Evolutionary conservation across 495 filamentous ascomycete genomes (phyloP), one percentile per base, ranked within the genome.

Genomic region (Trichoderma reesei): DNA sequence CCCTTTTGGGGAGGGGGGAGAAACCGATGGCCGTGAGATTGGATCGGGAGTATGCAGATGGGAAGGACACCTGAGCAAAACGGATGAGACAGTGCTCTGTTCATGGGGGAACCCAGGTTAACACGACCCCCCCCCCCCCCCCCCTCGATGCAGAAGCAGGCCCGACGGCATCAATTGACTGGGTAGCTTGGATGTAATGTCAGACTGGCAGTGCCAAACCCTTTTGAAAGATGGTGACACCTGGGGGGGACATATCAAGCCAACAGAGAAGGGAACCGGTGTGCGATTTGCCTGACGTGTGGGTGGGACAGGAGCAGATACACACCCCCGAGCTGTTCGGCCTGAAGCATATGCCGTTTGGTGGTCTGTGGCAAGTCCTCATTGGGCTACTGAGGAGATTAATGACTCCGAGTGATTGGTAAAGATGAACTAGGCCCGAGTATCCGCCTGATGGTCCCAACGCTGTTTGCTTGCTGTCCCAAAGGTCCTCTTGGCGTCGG

Each of bases 351-450:
- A 56, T 56, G 51, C 51, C 51, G 20, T 56, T 34, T 56, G 51
- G 51, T 56, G 51, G 51, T 34, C 51, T 56, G 51, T 56, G 51
- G 51, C 51, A 56, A 56, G 51, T 56, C 51, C 51, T 33, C 51
- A 56, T 56, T 56, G 51, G 51, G 51, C 31, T 56, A 34, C 20
- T 56, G 51, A 56, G 51, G 51, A 56, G 51, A 56, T 56, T 33
- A 56, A 56, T 56, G 51, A 33, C 51, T 14, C 51, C 51, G 51
- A 56, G 51, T 56, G 51, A 56, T 56, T 56, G 51, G 51, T 56
- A 56, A 56, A 56, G 51, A 34, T 31, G 51, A 33, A n/a, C 51
- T 56, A 34, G 51, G 51, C 7, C 51, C 51, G 26, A n/a, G 9
- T 26, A 56, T 26, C 51, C 20, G 20, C 51, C 51, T 56, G 51